Evolutionary conservation across 2,329 filamentous ascomycete species (phyloP).

Genomic region (Endoconidiophora laricicola): DNA sequence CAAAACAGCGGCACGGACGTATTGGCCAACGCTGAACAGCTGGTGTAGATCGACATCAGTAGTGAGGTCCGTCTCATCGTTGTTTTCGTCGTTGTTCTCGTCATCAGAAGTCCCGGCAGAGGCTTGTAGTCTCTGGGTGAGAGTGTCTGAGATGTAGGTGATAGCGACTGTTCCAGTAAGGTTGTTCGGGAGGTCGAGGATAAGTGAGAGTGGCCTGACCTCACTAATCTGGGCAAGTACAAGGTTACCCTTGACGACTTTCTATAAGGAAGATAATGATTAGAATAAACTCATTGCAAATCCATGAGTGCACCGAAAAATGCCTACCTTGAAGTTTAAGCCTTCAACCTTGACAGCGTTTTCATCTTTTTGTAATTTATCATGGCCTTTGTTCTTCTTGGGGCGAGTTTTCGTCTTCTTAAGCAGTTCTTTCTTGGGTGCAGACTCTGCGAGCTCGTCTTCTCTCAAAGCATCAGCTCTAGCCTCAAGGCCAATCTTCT

Average conservation of each 20-base stretch:
- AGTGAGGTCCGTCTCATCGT: slow-evolving; percentile 38
- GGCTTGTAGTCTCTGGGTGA: slow-evolving; percentile 62
- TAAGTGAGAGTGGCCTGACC: slow-evolving; percentile 64
- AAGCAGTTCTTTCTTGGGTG: slow-evolving; percentile 2
- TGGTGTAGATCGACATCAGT: slow-evolving; percentile 40
- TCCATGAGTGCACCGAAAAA: background rate
- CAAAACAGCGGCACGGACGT: slow-evolving; percentile 66
- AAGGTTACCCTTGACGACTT: slow-evolving; percentile 67
- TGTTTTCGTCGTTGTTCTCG: slow-evolving; percentile 36
- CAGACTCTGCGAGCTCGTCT: slow-evolving; percentile 25
- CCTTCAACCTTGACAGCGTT: slow-evolving; percentile 60
- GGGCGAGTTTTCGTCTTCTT: slow-evolving; percentile 16
- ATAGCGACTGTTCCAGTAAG: slow-evolving; percentile 77
- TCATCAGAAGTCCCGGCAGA: slow-evolving; percentile 36
- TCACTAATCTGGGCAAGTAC: slow-evolving; percentile 74
- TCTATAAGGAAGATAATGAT: slow-evolving; percentile 33
- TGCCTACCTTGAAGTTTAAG: slow-evolving; percentile 67
- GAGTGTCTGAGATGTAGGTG: slow-evolving; percentile 69
- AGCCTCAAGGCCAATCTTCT: slow-evolving; percentile 88
- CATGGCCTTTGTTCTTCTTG: slow-evolving; percentile 30
- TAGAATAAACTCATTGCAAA: background rate
- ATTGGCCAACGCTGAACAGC: slow-evolving; percentile 73
- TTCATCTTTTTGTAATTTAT: slow-evolving; percentile 28
- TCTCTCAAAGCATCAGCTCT: slow-evolving; percentile 85
- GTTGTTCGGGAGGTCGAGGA: slow-evolving; percentile 80